phyloP scores from a whole-genome alignment of 441 rosid genomes.

The Manihot esculenta region DNA sequence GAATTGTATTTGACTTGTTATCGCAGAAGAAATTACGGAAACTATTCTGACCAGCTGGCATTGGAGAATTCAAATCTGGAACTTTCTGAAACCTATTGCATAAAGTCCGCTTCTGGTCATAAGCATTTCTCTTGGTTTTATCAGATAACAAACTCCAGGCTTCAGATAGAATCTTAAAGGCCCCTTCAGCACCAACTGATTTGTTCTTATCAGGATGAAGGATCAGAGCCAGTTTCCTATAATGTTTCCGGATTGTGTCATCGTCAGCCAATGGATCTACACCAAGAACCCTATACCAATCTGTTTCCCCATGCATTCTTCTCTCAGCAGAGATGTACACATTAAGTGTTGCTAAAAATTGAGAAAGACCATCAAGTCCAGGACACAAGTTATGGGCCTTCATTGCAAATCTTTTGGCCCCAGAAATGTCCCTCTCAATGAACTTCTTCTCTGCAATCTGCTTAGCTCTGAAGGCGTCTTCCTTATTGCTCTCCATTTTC shows the following conservation, averaged over 20 bases:
- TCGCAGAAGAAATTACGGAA: conserved; percentile 25
- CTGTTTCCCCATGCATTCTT: conserved; percentile 55
- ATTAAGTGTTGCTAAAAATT: conserved; percentile 55
- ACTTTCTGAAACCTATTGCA: conserved; percentile 16
- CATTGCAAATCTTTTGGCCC: conserved; percentile 69
- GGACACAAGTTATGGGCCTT: conserved; percentile 81
- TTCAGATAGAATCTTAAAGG: conserved; percentile 75
- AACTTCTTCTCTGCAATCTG: conserved; percentile 82
- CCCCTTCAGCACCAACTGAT: conserved; percentile 77
- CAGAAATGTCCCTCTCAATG: conserved; percentile 53
- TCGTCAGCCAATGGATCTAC: conserved; percentile 58
- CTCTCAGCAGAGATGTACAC: conserved; percentile 69
- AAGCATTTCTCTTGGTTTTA: conserved; percentile 49
- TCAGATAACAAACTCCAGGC: conserved; percentile 79
- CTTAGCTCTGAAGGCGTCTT: conserved; percentile 76
- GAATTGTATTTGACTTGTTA: conserved; percentile 31
- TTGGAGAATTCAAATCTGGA: conserved; percentile 23
- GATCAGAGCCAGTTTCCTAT: conserved; percentile 60
- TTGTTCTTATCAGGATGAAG: conserved; percentile 95
- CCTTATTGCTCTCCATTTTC: conserved; percentile 84
- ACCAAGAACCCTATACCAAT: conserved; percentile 84
- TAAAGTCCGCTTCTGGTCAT: conserved; percentile 48
- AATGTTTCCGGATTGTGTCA: conserved; percentile 61
- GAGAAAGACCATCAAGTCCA: conserved; percentile 72
- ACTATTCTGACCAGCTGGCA: conserved; percentile 34